A percentile compares a stretch with the other conserved stretches of the same genome.
Conservation (phyloP, 805 yeast species). For the Clavispora carvajalis region DNA sequence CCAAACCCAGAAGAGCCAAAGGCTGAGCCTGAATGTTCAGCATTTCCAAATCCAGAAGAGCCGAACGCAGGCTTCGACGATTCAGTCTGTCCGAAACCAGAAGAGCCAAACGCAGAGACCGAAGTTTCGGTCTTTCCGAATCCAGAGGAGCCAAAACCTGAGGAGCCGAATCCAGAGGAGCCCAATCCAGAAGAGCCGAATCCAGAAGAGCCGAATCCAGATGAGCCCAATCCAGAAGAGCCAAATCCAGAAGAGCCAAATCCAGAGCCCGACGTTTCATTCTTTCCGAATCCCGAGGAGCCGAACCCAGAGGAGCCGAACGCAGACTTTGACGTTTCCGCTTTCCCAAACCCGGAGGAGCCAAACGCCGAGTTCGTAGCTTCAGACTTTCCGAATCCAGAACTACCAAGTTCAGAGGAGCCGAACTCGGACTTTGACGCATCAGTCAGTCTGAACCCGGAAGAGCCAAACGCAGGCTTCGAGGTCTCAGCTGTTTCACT, state of each 20-base stretch:
- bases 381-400: too few species aligned
- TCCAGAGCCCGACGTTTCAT: constrained; percentile 7
- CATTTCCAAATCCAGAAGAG: constrained; percentile 3
- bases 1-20: constrained; percentile 5
- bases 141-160: constrained; percentile 7
- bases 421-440: constrained; percentile 23
- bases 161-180: constrained; percentile 1
- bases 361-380: background rate
- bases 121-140: constrained; percentile 1
- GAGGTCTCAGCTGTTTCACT: too few species aligned
- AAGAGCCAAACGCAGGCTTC: constrained; percentile 20
- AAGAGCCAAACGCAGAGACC: constrained; percentile 5
- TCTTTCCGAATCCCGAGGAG: constrained; percentile 3
- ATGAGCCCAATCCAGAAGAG: background rate
- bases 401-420: constrained; percentile 4
- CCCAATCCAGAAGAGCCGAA: background rate
- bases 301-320: too few species aligned
- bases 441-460: too few species aligned
- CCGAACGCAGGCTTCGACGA: constrained; percentile 5
- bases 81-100: constrained; percentile 2
- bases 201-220: background rate
- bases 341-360: too few species aligned
- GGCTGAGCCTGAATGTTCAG: background rate
- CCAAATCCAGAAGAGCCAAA: constrained; percentile 14
- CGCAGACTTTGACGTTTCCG: constrained; percentile 1